phyloP scores from a whole-genome alignment of 2,329 filamentous ascomycete species.

The Fusarium fracticaudum region DNA sequence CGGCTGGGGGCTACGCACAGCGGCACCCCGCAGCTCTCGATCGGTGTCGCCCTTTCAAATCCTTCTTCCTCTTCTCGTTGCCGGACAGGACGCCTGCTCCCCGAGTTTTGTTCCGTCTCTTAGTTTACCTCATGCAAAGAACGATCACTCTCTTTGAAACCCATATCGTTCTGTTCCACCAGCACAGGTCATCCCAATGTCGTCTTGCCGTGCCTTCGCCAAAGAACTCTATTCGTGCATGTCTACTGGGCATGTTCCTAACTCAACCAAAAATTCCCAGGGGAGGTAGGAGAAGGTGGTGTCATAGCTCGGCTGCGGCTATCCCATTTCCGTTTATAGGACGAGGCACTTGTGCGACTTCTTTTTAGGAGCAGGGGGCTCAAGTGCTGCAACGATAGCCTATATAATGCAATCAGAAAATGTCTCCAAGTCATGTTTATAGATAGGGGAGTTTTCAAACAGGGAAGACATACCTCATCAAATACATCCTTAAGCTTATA shows the following conservation, averaged over 20 bases:
- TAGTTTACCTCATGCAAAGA: constrained; percentile 30
- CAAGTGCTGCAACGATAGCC: constrained; percentile 95
- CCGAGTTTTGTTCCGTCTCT: constrained; percentile 38
- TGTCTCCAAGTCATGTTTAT: not conserved
- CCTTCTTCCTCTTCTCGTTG: constrained; percentile 26
- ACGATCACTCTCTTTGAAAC: constrained; percentile 21
- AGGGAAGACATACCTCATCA: constrained; percentile 78
- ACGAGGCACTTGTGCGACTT: constrained; percentile 75
- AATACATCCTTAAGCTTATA: constrained; percentile 99
- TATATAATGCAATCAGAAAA: constrained; percentile 51
- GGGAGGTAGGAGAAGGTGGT: constrained; percentile 27
- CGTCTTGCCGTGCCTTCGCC: constrained; percentile 23
- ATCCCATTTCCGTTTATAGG: constrained; percentile 58
- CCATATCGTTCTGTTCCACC: constrained; percentile 19
- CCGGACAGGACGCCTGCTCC: constrained; percentile 36
- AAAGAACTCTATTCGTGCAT: constrained; percentile 28
- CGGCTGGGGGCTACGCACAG: constrained; percentile 16
- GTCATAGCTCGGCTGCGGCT: constrained; percentile 14
- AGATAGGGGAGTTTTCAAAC: not conserved
- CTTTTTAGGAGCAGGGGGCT: constrained; percentile 87
- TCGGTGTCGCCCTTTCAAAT: constrained; percentile 16
- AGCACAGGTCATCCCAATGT: constrained; percentile 22
- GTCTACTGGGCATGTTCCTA: constrained; percentile 20
- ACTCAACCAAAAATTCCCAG: constrained; percentile 12
- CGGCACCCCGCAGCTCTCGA: constrained; percentile 11